A percentile compares a stretch with the other conserved stretches of the same genome.
These are phyloP conservation scores for Calonectria montana DNA, from an alignment of 2,329 filamentous ascomycete species.

Conservation along the genomic window DNA sequence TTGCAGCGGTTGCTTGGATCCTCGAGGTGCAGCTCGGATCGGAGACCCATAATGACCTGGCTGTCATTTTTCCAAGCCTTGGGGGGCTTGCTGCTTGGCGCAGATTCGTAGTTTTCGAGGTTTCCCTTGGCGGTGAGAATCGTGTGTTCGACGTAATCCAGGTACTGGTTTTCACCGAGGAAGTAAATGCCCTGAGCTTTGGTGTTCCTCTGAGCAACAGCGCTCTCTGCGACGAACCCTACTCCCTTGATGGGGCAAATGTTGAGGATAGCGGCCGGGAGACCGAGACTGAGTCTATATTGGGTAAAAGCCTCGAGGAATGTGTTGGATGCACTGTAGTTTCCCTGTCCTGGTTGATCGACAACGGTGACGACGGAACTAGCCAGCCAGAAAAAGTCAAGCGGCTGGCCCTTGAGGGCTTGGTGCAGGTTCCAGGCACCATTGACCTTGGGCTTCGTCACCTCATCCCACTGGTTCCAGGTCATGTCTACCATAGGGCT, in stretches of 20 bases:
- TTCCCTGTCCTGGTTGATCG: conserved; percentile 51
- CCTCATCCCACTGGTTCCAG: conserved; percentile 44
- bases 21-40: conserved; percentile 23
- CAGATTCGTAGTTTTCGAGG: neutral
- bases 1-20: conserved; percentile 23
- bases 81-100: neutral
- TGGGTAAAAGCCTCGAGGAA: conserved; percentile 54
- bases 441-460: conserved; percentile 46
- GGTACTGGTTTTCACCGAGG: conserved; percentile 26
- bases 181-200: conserved; percentile 12
- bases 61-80: conserved; percentile 15
- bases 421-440: conserved; percentile 53
- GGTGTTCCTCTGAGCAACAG: conserved; percentile 17
- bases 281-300: conserved; percentile 47
- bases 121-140: conserved; percentile 13
- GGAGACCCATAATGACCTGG: conserved; percentile 32
- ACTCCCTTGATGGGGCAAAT: conserved; percentile 50
- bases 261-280: conserved; percentile 52
- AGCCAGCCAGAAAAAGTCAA: conserved; percentile 53
- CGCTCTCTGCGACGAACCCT: conserved; percentile 48
- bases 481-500: conserved; percentile 48
- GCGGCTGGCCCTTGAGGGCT: conserved; percentile 36
- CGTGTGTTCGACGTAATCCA: conserved; percentile 19
- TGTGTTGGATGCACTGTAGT: conserved; percentile 56
- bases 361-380: conserved; percentile 50